phyloP scores from a whole-genome alignment of 352 stramenopile genomes.

The Phytophthora kernoviae region DNA sequence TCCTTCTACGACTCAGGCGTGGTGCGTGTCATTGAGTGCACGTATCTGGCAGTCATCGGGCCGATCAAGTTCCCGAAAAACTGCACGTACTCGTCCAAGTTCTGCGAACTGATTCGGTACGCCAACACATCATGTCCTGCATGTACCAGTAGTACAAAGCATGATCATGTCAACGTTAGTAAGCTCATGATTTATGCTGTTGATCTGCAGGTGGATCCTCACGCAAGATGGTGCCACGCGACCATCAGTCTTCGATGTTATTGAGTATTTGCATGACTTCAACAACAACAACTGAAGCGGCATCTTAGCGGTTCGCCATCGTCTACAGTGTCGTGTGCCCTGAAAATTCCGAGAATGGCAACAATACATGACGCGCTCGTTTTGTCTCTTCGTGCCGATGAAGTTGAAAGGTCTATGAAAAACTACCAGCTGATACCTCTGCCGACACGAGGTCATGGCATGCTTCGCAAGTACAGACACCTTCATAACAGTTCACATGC shows the following conservation, averaged over 20 bases:
- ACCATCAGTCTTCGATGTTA: constrained; percentile 71
- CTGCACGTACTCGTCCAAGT: constrained; percentile 55
- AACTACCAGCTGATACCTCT: no score
- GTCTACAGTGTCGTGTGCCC: no score
- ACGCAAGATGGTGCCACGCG: constrained; percentile 51
- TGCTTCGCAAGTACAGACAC: no score
- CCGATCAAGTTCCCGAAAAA: constrained; percentile 76
- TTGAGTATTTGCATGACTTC: constrained; percentile 58
- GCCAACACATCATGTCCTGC: no score
- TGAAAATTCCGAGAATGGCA: no score
- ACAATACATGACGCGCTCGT: no score
- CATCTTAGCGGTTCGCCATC: neutral
- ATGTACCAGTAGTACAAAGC: no score
- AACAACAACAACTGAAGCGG: constrained; percentile 4
- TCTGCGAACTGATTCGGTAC: constrained; percentile 80
- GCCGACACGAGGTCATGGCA: no score
- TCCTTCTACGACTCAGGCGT: constrained; percentile 76
- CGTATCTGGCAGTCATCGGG: constrained; percentile 87
- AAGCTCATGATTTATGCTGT: constrained; percentile 14
- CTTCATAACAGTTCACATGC: neutral
- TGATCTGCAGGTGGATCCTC: constrained; percentile 64
- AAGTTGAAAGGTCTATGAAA: no score
- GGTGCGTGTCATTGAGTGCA: constrained; percentile 81
- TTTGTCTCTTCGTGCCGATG: no score
- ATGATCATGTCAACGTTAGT: neutral